Evolutionary conservation across 2,329 filamentous ascomycete genomes (phyloP), one percentile per base, ranked within the genome.

Genomic region (Sporothrix humicola): DNA sequence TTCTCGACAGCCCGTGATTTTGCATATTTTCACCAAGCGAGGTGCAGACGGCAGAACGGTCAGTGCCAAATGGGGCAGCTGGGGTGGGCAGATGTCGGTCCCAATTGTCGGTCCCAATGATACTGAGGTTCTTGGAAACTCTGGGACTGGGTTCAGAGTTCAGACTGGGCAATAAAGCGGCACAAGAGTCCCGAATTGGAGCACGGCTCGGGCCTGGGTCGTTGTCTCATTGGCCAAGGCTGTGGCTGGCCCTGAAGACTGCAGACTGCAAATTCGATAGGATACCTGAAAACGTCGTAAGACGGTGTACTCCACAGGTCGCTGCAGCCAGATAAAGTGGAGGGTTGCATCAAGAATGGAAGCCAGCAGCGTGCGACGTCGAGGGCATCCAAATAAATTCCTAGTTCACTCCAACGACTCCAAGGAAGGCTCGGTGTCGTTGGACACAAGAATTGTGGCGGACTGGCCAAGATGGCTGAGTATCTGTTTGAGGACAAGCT

Each of bases 391-490:
- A 26, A 12, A 37, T 26, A 59, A 17, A 37, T 15, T 7, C 4
- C 46, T 46, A 15, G 59, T 20, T n/a, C 44, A 5, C 31, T 46
- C 37, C 31, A 37, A 26, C 1, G 23, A 26, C 23, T 26, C 23
- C 23, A 26, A 26, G 23, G 23, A 26, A 37, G 31, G 31, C 31
- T 37, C 31, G 31, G 59, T 42, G 13, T 15, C 8, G 17, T 63
- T 23, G n/a, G 42, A 26, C 61, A 48, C n/a, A 46, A 65, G 56
- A 65, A 26, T 46, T 65, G 61, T 48, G 42, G 42, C 42, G 6
- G 61, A 9, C 42, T 9, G 42, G n/a, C 42, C 20, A 48, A 46
- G n/a, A 26, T 15, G 13, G 20, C 42, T 59, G 56, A 59, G 56
- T 5, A 23, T 63, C 8, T 48, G 42, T 26, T 20, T 20, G 44